Base-by-base conservation (phyloP, 1,139 yeast species). In the Candida dubliniensis region DNA sequence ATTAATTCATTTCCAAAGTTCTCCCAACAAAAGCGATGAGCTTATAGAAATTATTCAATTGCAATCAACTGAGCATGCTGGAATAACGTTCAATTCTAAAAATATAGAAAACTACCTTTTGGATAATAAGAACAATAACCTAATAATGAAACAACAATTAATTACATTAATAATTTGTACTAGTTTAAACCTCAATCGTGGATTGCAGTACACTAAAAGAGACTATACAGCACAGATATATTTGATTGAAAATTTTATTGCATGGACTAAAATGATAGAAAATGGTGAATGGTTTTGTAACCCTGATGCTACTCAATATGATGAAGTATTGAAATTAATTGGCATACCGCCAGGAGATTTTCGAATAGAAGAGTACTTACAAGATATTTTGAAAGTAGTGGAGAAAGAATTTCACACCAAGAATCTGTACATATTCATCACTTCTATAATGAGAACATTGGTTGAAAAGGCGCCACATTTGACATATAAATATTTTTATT, bases 401-500 rank as follows among this genome's bases (percentile, higher is more conserved):
- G 39, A 40, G 14, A 12, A 10, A 10, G 40, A 43, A 8, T 23
- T 27, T 4, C 37, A 32, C 10, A 31, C 13, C 7, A 25, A 9
- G 10, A 1, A 24, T 5, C 23, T 45, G 11, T 47, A 41, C 34
- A 12, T 23, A 5, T 45, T 49, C 15, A 23, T 49, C 24, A 49
- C 52, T 2, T n/a, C 27, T 4, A 18, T 50, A 9, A 44, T 47
- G 54, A 38, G 40, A 34, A 38, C 37, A 23, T 13, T 45, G 12
- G 33, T 34, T 6, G 26, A 38, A 2, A 36, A 34, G 13, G 26
- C 34, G 5, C 54, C 52, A n/a, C 33, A 30, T 14, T 31, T 46
- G 9, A 30, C 45, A 6, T 36, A 42, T 23, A 8, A 30, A 11
- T 42, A 44, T 23, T 50, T 50, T 36, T 9, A 57, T 31, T 58